Base-by-base conservation (phyloP, 2,329 filamentous ascomycete genomes). In the Colletotrichum acutatum region DNA sequence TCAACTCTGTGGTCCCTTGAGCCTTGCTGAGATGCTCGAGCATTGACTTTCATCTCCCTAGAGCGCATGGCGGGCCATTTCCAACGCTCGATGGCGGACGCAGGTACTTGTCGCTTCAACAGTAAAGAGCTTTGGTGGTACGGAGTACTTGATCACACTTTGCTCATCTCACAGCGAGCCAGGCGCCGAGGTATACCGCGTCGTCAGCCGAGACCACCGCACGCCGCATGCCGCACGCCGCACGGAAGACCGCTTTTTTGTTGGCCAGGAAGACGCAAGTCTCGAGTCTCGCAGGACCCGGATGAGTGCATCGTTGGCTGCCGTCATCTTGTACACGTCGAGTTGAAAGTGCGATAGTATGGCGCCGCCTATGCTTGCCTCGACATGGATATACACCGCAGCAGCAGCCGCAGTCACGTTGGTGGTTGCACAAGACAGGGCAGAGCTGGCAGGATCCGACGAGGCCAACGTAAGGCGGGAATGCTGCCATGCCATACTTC, bases 351-450 rank as follows among this genome's bases (percentile, higher is more conserved):
- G 63, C 34, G 22, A 28, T 42, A 46, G 46, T 5, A n/a, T 52
- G 60, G 26, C 19, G 42, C 42, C 42, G 7, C 42, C 42, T 24
- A 52, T 24, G 26, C 53, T 22, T 22, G 53, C 53, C 46, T 46
- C 34, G 52, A 24, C 63, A 26, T 26, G 52, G 24, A 70, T 53
- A 63, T 19, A n/a, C 57, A 34, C 22, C 49, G 52, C 52, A 71
- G 58, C 42, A 57, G 49, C 58, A 63, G n/a, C 30, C 28, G 68
- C 56, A 46, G 63, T 24, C 70, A 65, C 56, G 16, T 32, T 65
- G 22, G 16, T n/a, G 28, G 68, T 62, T 54, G 54, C 49, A 65
- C 66, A 64, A 52, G 53, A 49, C 30, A 72, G 66, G 65, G 59
- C 62, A 65, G 32, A 42, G 52, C 22, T 42, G 62, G 62, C 52